Conservation (phyloP, 495 filamentous ascomycete genomes). For the Daldinia vernicosa region DNA sequence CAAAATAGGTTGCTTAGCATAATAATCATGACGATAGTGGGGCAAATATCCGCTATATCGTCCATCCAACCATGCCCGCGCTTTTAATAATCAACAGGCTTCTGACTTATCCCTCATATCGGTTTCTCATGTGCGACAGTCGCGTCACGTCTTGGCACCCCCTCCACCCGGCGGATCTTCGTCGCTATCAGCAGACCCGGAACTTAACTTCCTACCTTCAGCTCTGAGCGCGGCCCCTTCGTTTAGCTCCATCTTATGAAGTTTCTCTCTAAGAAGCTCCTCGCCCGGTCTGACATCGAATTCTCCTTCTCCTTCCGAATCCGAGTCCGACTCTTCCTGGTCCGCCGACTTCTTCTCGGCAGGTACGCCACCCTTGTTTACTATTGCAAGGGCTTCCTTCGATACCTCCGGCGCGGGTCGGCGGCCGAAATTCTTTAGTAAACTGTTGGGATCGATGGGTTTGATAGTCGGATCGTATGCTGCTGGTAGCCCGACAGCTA, state of each 20-base stretch:
- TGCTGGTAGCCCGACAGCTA: constrained; percentile 72
- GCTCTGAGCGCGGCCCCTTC: constrained; percentile 59
- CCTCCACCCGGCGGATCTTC: constrained; percentile 45
- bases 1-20: constrained; percentile 7
- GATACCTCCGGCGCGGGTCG: constrained; percentile 43
- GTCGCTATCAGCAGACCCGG: constrained; percentile 47
- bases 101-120: neutral
- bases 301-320: constrained; percentile 61
- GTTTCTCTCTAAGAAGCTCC: constrained; percentile 55
- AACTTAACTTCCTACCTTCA: constrained; percentile 41
- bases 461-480: constrained; percentile 65
- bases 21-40: constrained; percentile 15
- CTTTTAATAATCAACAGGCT: constrained; percentile 1
- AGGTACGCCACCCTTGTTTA: constrained; percentile 32
- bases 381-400: constrained; percentile 35
- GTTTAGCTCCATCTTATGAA: constrained; percentile 64
- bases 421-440: constrained; percentile 38
- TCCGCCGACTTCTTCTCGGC: constrained; percentile 41
- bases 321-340: constrained; percentile 60
- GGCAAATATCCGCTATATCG: constrained; percentile 17
- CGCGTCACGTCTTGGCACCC: constrained; percentile 45
- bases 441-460: constrained; percentile 53
- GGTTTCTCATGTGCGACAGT: constrained; percentile 20
- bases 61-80: neutral
- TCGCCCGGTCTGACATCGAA: constrained; percentile 56